Base-by-base conservation (phyloP, 768 basidiomycete species). In the Russula abietina region DNA sequence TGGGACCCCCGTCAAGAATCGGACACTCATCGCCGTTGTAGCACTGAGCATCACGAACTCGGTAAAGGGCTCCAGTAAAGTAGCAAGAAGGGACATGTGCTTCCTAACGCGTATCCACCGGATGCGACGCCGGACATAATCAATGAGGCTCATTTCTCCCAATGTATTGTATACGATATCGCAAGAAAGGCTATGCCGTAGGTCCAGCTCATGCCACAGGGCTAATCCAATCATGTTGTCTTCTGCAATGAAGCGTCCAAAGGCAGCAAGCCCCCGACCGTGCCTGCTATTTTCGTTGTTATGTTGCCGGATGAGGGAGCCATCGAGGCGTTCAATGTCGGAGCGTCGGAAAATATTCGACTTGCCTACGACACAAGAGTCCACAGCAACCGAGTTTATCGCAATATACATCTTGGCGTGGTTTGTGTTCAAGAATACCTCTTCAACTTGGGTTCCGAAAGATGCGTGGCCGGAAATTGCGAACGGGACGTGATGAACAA, bases 361-460 rank as follows among this genome's bases (percentile, higher is more conserved):
- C 76, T 99, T 99, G 66, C 97, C 97, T 62, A 97, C 88, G 5
- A 98, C 93, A 70, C 97, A 99, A 1, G 94, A 96, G 59, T 97
- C 96, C 48, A 94, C 75, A 12, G 89, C 91, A 51, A 89, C 76
- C 0, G 88, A 83, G 75, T 96, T 95, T 71, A 98, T 92, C 11
- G 93, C 94, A 57, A 98, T 81, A 70, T 98, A 98, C 90, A 98
- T 94, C 75, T 95, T 98, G 28, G 96, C 93, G 70, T 98, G 97
- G 64, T 93, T 98, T 5, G 94, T 96, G 73, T 98, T 98, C 61
- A 99, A 76, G 73, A 96, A 99, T 0, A 91, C 93, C 64, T 93
- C 89, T 75, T 99, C 97, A 30, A 98, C 78, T 64, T 83, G 79
- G 32, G 93, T 86, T 2, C 97, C 97, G 60, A 93, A 77, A 19